Base-by-base conservation (phyloP, 1,284 basidiomycete species). In the Erythrobasidium hasegawianum region DNA sequence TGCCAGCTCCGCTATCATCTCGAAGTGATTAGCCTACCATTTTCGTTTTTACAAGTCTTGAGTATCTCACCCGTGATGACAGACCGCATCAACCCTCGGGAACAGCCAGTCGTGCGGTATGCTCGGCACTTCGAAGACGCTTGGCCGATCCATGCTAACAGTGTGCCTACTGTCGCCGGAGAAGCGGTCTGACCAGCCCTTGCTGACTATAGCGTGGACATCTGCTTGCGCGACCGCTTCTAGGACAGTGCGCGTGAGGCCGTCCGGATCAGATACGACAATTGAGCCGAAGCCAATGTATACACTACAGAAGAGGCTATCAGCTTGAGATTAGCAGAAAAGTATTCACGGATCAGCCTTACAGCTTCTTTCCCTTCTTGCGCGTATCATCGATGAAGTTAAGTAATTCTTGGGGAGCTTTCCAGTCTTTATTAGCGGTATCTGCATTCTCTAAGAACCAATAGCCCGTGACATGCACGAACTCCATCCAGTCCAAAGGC, bases 271-370 rank as follows among this genome's bases (percentile, higher is more conserved):
- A 10, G 91, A 88, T 20, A 98, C 94, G 56, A 98, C 92, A 70
- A 88, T 87, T 68, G 92, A 96, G n/a, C 95, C 95, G 76, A 97
- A 98, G 26, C 95, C 95, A 71, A 98, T 93, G 79, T 97, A 98
- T 4, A 97, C 92, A 29, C 43, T 47, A 14, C 7, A 47, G 16
- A 47, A 4, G 3, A 5, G 9, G n/a, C 24, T 53, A 20, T 47
- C 43, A 47, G 22, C 5, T 8, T 7, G 4, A 5, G n/a, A 16
- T 4, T 8, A 41, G 11, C 40, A 41, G n/a, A n/a, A 41, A n/a
- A 41, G 40, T n/a, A n/a, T 10, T 11, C 40, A 11, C 40, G 40
- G 40, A 41, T 11, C 11, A 41, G 10, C 10, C 43, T 47, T 14
- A 47, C 43, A 98, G 82, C 79, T 95, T 97, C 83, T 90, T 90